phyloP scores from a whole-genome alignment of 2,329 filamentous ascomycete genomes.

The Cercospora zeae-maydis region DNA sequence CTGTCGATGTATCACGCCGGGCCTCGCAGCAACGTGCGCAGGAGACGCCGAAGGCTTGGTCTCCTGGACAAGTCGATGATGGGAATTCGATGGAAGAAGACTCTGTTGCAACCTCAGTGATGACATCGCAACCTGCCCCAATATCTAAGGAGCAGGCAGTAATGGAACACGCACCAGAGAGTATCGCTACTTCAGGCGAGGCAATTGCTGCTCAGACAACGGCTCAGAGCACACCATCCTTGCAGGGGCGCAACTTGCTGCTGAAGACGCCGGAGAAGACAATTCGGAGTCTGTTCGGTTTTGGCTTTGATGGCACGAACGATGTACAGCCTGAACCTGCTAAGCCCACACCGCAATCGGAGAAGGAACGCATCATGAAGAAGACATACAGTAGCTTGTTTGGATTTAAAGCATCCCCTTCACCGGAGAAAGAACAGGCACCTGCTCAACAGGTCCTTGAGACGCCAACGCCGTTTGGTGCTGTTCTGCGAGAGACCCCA shows the following conservation, averaged over 20 bases:
- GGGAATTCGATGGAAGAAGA: background rate
- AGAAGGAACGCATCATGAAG: conserved; percentile 32
- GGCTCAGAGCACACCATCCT: background rate
- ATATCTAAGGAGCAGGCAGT: background rate
- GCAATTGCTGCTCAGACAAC: background rate
- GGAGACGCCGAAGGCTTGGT: background rate
- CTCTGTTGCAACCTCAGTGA: background rate
- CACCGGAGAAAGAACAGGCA: conserved; percentile 20
- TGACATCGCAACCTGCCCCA: background rate
- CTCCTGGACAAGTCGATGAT: background rate
- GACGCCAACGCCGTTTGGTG: conserved; percentile 12
- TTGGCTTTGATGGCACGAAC: conserved; percentile 23
- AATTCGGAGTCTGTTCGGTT: conserved; percentile 12
- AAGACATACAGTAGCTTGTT: conserved; percentile 34
- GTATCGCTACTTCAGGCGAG: background rate
- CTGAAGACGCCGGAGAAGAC: conserved; percentile 17
- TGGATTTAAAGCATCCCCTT: conserved; percentile 30
- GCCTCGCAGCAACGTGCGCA: background rate
- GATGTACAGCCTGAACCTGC: conserved; percentile 7
- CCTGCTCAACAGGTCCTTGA: conserved; percentile 5
- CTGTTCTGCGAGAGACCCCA: background rate
- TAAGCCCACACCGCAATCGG: conserved; percentile 28
- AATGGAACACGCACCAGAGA: background rate
- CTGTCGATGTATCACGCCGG: background rate
- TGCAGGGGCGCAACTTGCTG: background rate